Evolutionary conservation across 768 basidiomycete species (phyloP).

Genomic region (Rhodotorula graminis): DNA sequence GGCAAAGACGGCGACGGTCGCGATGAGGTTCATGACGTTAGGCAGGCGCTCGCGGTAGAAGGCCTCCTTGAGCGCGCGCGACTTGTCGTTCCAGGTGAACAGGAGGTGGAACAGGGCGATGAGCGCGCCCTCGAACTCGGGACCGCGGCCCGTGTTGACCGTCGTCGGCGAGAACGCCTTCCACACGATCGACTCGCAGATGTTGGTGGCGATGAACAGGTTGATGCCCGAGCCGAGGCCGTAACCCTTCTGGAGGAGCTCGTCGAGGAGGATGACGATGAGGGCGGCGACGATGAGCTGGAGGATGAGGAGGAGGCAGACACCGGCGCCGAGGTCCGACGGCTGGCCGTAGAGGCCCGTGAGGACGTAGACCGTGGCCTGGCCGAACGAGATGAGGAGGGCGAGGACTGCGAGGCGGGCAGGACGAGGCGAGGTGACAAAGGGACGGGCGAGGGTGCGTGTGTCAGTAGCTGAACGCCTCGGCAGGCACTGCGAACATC

Average conservation of each 20-base stretch:
- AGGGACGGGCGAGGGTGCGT: neutral
- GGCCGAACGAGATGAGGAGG: conserved; percentile 90
- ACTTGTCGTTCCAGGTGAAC: conserved; percentile 98
- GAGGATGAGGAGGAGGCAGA: conserved; percentile 92
- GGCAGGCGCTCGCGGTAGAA: conserved; percentile 97
- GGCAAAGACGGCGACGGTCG: conserved; percentile 85
- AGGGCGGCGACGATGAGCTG: conserved; percentile 89
- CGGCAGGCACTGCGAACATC: too few relatives aligned
- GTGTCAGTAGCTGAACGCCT: neutral
- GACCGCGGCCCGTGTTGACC: conserved; percentile 93
- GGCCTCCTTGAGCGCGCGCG: conserved; percentile 90
- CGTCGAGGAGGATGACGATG: conserved; percentile 96
- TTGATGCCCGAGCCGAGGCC: conserved; percentile 98
- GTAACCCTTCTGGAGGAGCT: conserved; percentile 97
- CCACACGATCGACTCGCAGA: conserved; percentile 99
- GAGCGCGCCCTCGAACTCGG: conserved; percentile 95
- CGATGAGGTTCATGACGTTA: conserved; percentile 95
- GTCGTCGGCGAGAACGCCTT: conserved; percentile 99
- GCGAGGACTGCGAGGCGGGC: conserved; percentile 69
- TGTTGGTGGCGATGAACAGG: conserved; percentile 99
- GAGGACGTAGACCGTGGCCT: conserved; percentile 93
- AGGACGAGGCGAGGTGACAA: neutral
- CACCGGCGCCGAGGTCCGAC: conserved; percentile 85
- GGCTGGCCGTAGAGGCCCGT: conserved; percentile 96
- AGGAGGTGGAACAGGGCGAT: conserved; percentile 94